These are phyloP conservation scores for Mycena galericulata DNA, from an alignment of 768 basidiomycete species.

Conservation along the genomic window DNA sequence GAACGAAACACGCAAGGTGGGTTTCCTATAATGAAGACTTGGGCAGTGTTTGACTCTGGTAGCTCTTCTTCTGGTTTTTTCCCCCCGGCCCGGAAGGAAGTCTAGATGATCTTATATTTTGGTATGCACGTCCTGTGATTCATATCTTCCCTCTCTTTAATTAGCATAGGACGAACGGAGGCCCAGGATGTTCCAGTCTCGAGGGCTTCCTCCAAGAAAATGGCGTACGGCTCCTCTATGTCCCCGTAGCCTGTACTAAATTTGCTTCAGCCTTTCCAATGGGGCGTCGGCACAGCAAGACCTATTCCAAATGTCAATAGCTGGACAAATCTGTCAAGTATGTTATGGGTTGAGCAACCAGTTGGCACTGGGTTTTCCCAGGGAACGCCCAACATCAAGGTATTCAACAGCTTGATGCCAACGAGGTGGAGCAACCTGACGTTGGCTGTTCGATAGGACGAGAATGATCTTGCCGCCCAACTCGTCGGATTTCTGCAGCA, in stretches of 20 bases:
- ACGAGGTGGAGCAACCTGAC: background rate
- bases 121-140: too few species aligned
- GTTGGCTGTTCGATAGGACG: slow-evolving; percentile 48
- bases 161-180: slow-evolving; percentile 80
- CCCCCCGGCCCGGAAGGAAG: slow-evolving; percentile 81
- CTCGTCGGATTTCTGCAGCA: slow-evolving; percentile 76
- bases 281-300: slow-evolving; percentile 72
- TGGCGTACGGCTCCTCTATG: slow-evolving; percentile 61
- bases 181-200: slow-evolving; percentile 82
- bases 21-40: background rate
- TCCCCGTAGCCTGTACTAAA: background rate
- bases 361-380: slow-evolving; percentile 85
- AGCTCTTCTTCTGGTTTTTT: slow-evolving; percentile 91
- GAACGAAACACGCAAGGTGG: slow-evolving; percentile 77
- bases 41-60: background rate
- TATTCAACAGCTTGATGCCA: slow-evolving; percentile 44
- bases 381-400: slow-evolving; percentile 71
- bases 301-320: slow-evolving; percentile 75
- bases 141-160: background rate
- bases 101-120: slow-evolving; percentile 80
- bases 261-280: slow-evolving; percentile 68
- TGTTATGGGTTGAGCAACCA: slow-evolving; percentile 84
- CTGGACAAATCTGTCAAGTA: slow-evolving; percentile 84
- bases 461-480: slow-evolving; percentile 61
- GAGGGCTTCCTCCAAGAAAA: slow-evolving; percentile 82